phyloP scores from a whole-genome alignment of 495 filamentous ascomycete species.

The Tetracladium setigerum region DNA sequence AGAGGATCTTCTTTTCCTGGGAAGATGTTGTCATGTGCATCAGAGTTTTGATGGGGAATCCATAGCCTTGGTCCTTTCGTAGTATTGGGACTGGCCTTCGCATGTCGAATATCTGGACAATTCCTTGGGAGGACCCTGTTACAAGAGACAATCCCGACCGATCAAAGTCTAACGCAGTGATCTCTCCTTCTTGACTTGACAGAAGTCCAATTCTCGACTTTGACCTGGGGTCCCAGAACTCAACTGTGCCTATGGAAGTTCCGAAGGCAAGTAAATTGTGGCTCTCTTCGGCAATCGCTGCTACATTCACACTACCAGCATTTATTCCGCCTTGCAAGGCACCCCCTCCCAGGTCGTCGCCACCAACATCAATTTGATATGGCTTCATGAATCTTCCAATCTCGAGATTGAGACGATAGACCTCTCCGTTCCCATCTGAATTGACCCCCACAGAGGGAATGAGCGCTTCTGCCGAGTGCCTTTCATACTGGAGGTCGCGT shows the following conservation, averaged over 20 bases:
- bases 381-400: conserved; percentile 82
- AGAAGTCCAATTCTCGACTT: conserved; percentile 76
- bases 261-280: conserved; percentile 93
- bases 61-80: conserved; percentile 93
- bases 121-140: conserved; percentile 78
- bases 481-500: conserved; percentile 79
- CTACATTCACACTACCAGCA: conserved; percentile 80
- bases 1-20: conserved; percentile 80
- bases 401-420: conserved; percentile 88
- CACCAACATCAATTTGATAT: conserved; percentile 72
- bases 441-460: conserved; percentile 85
- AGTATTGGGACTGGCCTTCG: conserved; percentile 78
- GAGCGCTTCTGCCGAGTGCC: conserved; percentile 77
- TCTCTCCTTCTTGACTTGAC: conserved; percentile 54
- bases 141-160: conserved; percentile 78
- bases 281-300: conserved; percentile 79
- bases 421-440: conserved; percentile 76
- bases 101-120: conserved; percentile 90
- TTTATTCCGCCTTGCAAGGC: conserved; percentile 77
- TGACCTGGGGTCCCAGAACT: conserved; percentile 88
- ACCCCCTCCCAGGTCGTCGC: conserved; percentile 62
- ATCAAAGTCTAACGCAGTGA: conserved; percentile 84
- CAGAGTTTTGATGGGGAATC: conserved; percentile 84
- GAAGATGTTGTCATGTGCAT: conserved; percentile 76
- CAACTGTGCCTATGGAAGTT: conserved; percentile 90